A percentile compares a stretch with the other conserved stretches of the same genome.
phyloP scores from a whole-genome alignment of 257 asterid species.

The Lithospermum erythrorhizon region DNA sequence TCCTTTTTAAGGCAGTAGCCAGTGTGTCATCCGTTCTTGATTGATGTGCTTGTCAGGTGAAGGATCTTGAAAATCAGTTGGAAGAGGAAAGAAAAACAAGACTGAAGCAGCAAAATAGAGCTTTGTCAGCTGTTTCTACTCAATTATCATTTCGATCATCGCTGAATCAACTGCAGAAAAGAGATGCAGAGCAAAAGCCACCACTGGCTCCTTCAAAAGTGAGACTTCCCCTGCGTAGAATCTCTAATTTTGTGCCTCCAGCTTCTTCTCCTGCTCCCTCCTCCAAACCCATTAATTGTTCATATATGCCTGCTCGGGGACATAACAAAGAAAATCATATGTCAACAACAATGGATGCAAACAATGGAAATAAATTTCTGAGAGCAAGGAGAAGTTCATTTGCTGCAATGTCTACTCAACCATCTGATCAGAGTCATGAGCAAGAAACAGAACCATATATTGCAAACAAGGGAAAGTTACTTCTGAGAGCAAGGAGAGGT shows the following conservation, averaged over 20 bases:
- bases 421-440: constrained; percentile 36
- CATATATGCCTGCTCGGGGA: constrained; percentile 38
- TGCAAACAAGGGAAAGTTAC: constrained; percentile 36
- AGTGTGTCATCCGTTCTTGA: too few relatives aligned
- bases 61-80: constrained; percentile 80
- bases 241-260: constrained; percentile 45
- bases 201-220: constrained; percentile 69
- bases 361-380: constrained; percentile 26
- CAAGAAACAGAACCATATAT: constrained; percentile 74
- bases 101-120: constrained; percentile 66
- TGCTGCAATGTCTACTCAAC: constrained; percentile 45
- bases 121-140: constrained; percentile 47
- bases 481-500: constrained; percentile 57
- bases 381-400: constrained; percentile 67
- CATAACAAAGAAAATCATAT: constrained; percentile 52
- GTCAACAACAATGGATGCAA: constrained; percentile 15
- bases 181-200: constrained; percentile 50
- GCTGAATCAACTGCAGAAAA: constrained; percentile 38
- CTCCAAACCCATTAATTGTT: constrained; percentile 19
- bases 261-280: constrained; percentile 33
- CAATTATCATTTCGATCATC: constrained; percentile 27
- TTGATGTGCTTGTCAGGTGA: constrained; percentile 39
- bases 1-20: too few relatives aligned
- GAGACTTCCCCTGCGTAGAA: constrained; percentile 70
- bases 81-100: constrained; percentile 79